Evolutionary conservation across 768 basidiomycete species (phyloP), one percentile per base, ranked within the genome.

Genomic region (Hericium erinaceus): DNA sequence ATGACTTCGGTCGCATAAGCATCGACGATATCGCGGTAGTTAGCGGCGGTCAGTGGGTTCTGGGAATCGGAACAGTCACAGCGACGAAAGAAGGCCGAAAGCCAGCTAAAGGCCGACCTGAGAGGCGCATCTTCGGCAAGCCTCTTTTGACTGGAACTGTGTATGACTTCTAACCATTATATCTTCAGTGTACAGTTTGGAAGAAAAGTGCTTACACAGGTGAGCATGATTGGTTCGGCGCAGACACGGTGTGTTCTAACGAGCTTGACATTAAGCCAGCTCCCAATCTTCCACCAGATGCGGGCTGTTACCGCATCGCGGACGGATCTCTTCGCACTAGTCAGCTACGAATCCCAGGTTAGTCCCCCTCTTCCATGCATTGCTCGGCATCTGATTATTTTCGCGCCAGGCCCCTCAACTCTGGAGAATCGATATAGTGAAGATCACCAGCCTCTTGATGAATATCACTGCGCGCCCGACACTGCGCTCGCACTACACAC

Each of bases 301-400:
- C 80, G 83, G 52, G 82, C 87, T 64, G 81, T 89, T 40, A 85
- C 83, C 0, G 67, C 88, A 24, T 79, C 84, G 46, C 74, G 77
- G 55, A 79, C 77, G 57, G 85, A 83, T 20, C 72, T 80, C 7
- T 73, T 83, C 9, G 87, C 83, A 16, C 68, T 90, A 54, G 77
- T 89, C 51, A 87, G 85, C 66, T 88, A 85, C 65, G 86, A 89
- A 65, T 80, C 85, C 64, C 82, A 84, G 76, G 86, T 83, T 22
- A 12, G 71, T 50, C 8, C 4, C 4, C 18, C 38, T 26, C 12
- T 10, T 22, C 33, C 46, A 22, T 33, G 8, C 33, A 44, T 44
- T 18, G 10, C 1, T 8, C 16, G 3, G 7, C 37, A 9, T 55
- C 16, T 20, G 49, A 54, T 11, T 2, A n/a, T 46, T 2, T 15